Base-by-base conservation (phyloP, 2,329 filamentous ascomycete species). In the Lasiodiplodia sp. region DNA sequence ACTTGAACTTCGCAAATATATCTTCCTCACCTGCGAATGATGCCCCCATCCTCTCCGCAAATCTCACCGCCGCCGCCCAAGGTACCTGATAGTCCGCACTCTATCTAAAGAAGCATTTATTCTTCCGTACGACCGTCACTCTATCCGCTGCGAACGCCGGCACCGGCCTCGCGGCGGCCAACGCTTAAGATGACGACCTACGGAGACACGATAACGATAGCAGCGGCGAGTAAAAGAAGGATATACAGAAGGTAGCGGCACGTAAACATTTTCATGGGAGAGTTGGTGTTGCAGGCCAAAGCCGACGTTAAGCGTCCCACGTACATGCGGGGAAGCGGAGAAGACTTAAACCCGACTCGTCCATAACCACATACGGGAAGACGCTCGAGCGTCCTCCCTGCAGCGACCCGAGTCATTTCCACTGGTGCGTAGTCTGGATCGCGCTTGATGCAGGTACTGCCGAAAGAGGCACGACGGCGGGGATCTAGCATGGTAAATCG, bases 81-180 rank as follows among this genome's bases (percentile, higher is more conserved):
- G 99, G 96, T 57, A 98, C 92, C 23, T 96, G 86, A 81, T 99
- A 96, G 80, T 98, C 94, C 6, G 95, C 95, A 78, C 92, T 95
- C 95, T 95, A 98, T 81, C 94, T 98, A 74, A 98, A 93, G 77
- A 96, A 94, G 78, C 91, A 91, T 70, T 96, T 87, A 75, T 96
- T 91, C 78, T 89, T 92, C 81, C 88, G 89, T 14, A 94, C 86
- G 14, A 98, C 83, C 77, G 81, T 78, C 25, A 56, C 58, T 2
- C 80, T 83, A 51, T 80, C 74, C 70, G 82, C 79, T 28, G 80
- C 81, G 79, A 98, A 98, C 2, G 93, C 91, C 12, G 96, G 96
- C 38, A 97, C 87, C 1, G 88, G 87, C 74, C 90, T 91, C 78
- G 94, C 89, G 72, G 4, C 92, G 89, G 5, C 96, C 96, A 37